These are phyloP conservation scores for Entomortierella parvispora DNA, from an alignment of 192 early-diverging fungal genomes.

Conservation along the genomic window DNA sequence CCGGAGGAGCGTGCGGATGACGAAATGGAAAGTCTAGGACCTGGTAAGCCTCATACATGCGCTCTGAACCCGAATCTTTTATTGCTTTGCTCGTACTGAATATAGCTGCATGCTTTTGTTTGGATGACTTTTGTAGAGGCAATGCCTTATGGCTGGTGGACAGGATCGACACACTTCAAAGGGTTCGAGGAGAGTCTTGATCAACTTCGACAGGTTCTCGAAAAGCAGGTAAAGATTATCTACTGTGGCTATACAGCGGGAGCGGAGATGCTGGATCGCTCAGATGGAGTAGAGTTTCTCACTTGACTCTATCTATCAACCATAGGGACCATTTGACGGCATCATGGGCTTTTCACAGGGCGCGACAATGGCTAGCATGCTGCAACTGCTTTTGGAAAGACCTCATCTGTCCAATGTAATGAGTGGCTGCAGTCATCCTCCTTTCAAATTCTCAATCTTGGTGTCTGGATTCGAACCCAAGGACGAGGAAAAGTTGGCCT, in stretches of 20 bases:
- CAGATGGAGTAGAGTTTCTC: background rate
- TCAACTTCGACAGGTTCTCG: conserved; percentile 52
- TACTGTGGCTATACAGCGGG: background rate
- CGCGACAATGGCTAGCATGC: conserved; percentile 58
- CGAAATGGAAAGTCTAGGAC: conserved; percentile 40
- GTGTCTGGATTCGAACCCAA: conserved; percentile 57
- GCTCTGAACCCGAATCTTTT: background rate
- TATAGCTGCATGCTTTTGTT: background rate
- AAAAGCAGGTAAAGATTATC: conserved; percentile 45
- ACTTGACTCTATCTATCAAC: background rate
- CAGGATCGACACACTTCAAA: conserved; percentile 38
- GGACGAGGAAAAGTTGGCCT: conserved; percentile 23
- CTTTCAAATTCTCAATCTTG: conserved; percentile 59
- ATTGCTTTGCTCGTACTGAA: background rate
- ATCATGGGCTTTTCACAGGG: conserved; percentile 69
- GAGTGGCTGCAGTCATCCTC: conserved; percentile 35
- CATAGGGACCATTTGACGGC: conserved; percentile 65
- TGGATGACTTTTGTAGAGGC: conserved; percentile 17
- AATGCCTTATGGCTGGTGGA: conserved; percentile 58
- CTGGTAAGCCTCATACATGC: conserved; percentile 39
- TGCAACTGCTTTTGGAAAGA: conserved; percentile 55
- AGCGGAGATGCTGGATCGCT: background rate
- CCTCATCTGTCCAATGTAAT: conserved; percentile 45
- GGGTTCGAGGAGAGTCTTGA: conserved; percentile 58
- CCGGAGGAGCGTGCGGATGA: conserved; percentile 54